Conservation (phyloP, 805 yeast genomes). For the Barnettozyma populi region DNA sequence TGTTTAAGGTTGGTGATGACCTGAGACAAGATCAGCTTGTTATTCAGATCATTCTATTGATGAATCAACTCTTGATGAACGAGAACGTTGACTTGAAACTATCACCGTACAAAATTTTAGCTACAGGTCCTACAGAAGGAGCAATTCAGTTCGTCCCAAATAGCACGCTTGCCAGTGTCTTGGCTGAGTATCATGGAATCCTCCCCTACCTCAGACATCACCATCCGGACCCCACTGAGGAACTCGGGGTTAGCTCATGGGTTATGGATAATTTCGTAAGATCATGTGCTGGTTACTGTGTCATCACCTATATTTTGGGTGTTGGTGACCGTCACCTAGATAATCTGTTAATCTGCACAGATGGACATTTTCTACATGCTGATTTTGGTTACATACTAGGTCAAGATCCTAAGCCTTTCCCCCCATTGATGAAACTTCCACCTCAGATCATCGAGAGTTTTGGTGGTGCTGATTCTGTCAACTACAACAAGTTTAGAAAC, state of each 20-base stretch:
- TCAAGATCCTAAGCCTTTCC: constrained; percentile 96
- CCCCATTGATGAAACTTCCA: constrained; percentile 96
- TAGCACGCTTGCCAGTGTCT: constrained; percentile 76
- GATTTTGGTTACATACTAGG: constrained; percentile 97
- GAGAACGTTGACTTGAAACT: constrained; percentile 86
- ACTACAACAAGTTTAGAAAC: constrained; percentile 80
- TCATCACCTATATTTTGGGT: constrained; percentile 87
- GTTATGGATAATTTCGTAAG: constrained; percentile 92
- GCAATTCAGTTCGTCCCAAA: constrained; percentile 93
- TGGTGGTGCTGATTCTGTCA: constrained; percentile 88
- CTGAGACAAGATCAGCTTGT: constrained; percentile 94
- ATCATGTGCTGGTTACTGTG: constrained; percentile 97
- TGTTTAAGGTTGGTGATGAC: constrained; percentile 95
- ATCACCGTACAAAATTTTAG: constrained; percentile 84
- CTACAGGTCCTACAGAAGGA: constrained; percentile 89
- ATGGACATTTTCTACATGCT: constrained; percentile 93
- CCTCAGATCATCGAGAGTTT: constrained; percentile 96
- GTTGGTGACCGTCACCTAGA: constrained; percentile 98
- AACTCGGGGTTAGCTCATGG: constrained; percentile 34
- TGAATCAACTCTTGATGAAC: constrained; percentile 82
- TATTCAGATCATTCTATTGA: constrained; percentile 84
- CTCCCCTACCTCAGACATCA: constrained; percentile 63
- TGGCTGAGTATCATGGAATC: constrained; percentile 71
- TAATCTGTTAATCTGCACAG: constrained; percentile 72
- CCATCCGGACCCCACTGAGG: constrained; percentile 45